Evolutionary conservation across 2,329 filamentous ascomycete species (phyloP).

Genomic region (Trichothecium roseum): DNA sequence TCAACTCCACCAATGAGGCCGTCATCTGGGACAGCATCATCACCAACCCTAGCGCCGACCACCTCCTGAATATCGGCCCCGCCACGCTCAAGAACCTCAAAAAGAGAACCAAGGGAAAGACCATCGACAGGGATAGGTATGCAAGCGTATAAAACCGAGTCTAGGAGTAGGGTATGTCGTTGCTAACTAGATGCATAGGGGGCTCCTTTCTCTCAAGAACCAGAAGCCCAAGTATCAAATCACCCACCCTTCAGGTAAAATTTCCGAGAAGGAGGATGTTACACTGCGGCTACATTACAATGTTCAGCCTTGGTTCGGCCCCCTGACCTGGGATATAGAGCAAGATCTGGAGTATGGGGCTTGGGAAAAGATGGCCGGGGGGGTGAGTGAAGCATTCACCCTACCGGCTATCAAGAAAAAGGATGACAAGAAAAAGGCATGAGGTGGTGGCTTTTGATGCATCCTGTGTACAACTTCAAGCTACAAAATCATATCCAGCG

Average conservation of each 20-base stretch:
- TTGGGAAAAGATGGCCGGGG: slow-evolving; percentile 57
- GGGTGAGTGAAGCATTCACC: slow-evolving; percentile 52
- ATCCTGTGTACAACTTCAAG: too few species aligned
- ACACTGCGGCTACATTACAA: slow-evolving; percentile 84
- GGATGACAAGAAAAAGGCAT: slow-evolving; percentile 21
- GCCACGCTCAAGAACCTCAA: slow-evolving; percentile 51
- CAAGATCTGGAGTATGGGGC: slow-evolving; percentile 33
- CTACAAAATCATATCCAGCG: too few species aligned
- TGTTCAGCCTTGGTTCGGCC: slow-evolving; percentile 92
- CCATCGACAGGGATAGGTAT: slow-evolving; percentile 47
- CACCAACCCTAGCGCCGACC: slow-evolving; percentile 56
- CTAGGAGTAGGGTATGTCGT: not conserved
- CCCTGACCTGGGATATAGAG: slow-evolving; percentile 69
- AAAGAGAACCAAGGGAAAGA: slow-evolving; percentile 48
- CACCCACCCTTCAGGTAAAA: slow-evolving; percentile 72
- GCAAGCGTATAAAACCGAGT: slow-evolving; percentile 6
- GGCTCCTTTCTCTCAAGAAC: slow-evolving; percentile 67
- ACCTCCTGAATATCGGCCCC: slow-evolving; percentile 50
- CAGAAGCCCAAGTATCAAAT: slow-evolving; percentile 96
- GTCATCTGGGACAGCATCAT: slow-evolving; percentile 97
- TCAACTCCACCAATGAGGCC: slow-evolving; percentile 51
- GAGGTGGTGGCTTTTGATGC: slow-evolving; percentile 8
- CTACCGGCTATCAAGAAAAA: slow-evolving; percentile 59
- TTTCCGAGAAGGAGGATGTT: slow-evolving; percentile 65
- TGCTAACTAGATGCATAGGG: slow-evolving; percentile 31